Base-by-base conservation (phyloP, 129 eudicot species). In the Dittrichia graveolens region DNA sequence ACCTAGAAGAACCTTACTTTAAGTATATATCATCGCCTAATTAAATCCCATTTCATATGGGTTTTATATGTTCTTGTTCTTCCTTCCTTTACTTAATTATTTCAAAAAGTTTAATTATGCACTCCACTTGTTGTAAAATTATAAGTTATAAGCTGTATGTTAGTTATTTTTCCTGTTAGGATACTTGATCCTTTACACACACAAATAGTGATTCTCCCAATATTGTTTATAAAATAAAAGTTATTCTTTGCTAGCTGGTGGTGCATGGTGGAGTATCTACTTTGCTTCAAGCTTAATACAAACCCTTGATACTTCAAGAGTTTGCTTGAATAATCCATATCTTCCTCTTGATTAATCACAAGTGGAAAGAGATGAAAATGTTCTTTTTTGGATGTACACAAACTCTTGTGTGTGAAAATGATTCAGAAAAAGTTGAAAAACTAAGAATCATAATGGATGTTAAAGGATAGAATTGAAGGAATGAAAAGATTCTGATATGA, bases 341-440 rank as follows among this genome's bases (percentile, higher is more conserved):
- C 70, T 24, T 48, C n/a, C 54, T 24, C 47, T 74, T 38, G 63
- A 74, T 52, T 63, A 64, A 68, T 60, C 70, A 69, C 64, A 60
- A 77, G 81, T 68, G 64, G 81, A 77, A 77, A 77, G 65, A 77
- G 75, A 77, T 59, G 14, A 76, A 69, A 48, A 77, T 68, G 70
- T 41, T 69, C 49, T 68, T 67, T 61, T 57, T 76, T 76, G 69
- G 75, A 76, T 68, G 52, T 61, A 69, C n/a, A n/a, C 34, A 39
- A 47, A 9, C 80, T 77, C 60, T 50, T 68, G 45, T 14, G 71
- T 77, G 81, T 77, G 76, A 69, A 77, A 70, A 48, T 48, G 56
- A 56, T 49, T 76, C 71, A 69, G 60, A 48, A 47, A 68, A 67
- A 38, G 75, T 49, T 60, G 75, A 50, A 76, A 24, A 67, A 67